Conservation (phyloP, 106 monocot species). For the Narthecium ossifragum region DNA sequence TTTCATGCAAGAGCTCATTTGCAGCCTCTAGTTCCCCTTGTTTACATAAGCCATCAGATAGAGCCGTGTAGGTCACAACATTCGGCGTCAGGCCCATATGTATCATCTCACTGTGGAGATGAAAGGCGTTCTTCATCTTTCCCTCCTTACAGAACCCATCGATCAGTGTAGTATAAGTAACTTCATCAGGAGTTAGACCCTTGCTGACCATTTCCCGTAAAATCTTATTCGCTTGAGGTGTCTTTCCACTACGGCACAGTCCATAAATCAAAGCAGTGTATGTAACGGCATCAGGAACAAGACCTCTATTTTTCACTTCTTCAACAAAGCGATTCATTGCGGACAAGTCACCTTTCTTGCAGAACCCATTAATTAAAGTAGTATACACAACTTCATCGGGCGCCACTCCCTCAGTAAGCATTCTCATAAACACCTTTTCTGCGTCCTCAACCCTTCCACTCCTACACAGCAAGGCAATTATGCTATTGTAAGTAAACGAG, state of each 20-base stretch:
- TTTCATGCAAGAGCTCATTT: slow-evolving; percentile 90
- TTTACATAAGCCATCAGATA: slow-evolving; percentile 94
- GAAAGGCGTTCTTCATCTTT: slow-evolving; percentile 61
- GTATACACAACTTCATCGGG: slow-evolving; percentile 75
- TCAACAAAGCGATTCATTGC: slow-evolving; percentile 30
- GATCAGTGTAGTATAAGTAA: slow-evolving; percentile 66
- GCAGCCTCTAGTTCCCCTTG: slow-evolving; percentile 72
- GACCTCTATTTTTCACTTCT: slow-evolving; percentile 50
- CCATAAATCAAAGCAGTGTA: slow-evolving; percentile 73
- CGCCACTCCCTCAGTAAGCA: slow-evolving; percentile 37
- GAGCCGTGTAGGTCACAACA: slow-evolving; percentile 83
- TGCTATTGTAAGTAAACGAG: slow-evolving; percentile 60
- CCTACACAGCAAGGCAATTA: slow-evolving; percentile 49
- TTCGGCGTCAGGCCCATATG: slow-evolving; percentile 54
- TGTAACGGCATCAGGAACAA: slow-evolving; percentile 52
- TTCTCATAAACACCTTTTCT: slow-evolving; percentile 37
- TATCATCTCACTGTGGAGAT: slow-evolving; percentile 71
- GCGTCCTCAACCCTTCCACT: slow-evolving; percentile 42
- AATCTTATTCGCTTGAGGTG: slow-evolving; percentile 40
- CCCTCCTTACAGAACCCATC: slow-evolving; percentile 80
- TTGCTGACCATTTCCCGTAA: slow-evolving; percentile 61
- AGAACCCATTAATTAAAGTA: slow-evolving; percentile 62
- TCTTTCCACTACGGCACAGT: slow-evolving; percentile 42
- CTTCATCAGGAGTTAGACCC: slow-evolving; percentile 52
- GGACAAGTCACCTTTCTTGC: slow-evolving; percentile 35